Conservation (phyloP, 345 rosid species). For the Eucalyptus globulus region DNA sequence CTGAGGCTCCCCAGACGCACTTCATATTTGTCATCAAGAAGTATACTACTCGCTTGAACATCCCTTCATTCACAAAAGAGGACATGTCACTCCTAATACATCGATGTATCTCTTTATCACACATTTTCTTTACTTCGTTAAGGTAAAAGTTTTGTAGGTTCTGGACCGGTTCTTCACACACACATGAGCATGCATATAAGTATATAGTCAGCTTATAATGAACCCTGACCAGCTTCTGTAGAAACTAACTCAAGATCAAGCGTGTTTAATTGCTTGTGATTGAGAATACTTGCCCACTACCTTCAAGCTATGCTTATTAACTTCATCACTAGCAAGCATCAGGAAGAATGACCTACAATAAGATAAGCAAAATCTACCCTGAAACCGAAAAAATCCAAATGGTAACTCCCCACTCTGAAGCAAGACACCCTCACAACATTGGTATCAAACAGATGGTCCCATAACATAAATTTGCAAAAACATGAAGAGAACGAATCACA, state of each 20-base stretch:
- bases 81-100: constrained; percentile 1
- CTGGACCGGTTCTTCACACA: neutral
- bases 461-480: neutral
- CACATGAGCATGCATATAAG: neutral
- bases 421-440: neutral
- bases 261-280: neutral
- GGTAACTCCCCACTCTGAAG: neutral
- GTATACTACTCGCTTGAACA: constrained; percentile 98
- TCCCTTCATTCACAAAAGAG: constrained; percentile 36
- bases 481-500: neutral
- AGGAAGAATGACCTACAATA: neutral
- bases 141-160: neutral
- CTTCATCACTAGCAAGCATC: neutral
- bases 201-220: neutral
- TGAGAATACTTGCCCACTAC: neutral
- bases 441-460: neutral
- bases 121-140: neutral
- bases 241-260: neutral
- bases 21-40: constrained; percentile 97
- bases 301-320: neutral
- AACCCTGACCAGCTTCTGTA: neutral
- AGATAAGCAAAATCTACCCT: neutral
- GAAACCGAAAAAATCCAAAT: neutral
- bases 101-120: neutral
- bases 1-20: constrained; percentile 92